Evolutionary conservation across 2,329 filamentous ascomycete species (phyloP), one percentile per base, ranked within the genome.

Genomic region (Claviceps lovelessii): DNA sequence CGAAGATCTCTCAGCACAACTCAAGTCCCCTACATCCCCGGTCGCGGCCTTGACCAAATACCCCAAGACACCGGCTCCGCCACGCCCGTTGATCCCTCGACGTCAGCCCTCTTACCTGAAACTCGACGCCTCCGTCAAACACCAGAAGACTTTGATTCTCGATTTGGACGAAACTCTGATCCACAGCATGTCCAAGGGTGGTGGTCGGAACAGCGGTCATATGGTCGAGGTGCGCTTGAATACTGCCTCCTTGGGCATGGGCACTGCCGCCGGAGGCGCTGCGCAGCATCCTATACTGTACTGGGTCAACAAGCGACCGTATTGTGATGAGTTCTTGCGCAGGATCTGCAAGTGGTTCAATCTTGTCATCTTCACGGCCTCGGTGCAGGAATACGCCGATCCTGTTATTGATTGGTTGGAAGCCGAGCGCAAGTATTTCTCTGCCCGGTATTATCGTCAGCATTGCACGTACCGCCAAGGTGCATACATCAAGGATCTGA

Each of bases 371-470:
- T 98, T 98, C 69, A 98, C 93, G 10, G 93, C 93, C 3, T 95
- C 90, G 23, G 93, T 98, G 42, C 93, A 98, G 68, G 93, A 98
- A 69, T 98, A 98, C 65, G 93, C 93, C 55, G 93, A 98, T 69
- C 93, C 93, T 0, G 93, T 98, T 55, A 97, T 98, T 67, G 93
- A 98, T 76, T 97, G 90, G 90, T 79, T 98, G 57, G 93, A 98
- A 72, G 84, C 89, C 61, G 93, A 98, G 71, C 84, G 90, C 64
- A 97, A 97, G 72, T 97, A 89, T 73, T 98, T 98, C 71, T 86
- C 87, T 41, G 88, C 85, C 45, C 78, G 93, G 61, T 97, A 93
- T 73, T 98, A 98, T 71, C 82, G 93, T 54, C 93, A 98, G 68
- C 91, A 98, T 70, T 98, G 93, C 75, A 97, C 93, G 28, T 90